phyloP scores from a whole-genome alignment of 2,329 filamentous ascomycete genomes.

The Pseudogymnoascus sp. region DNA sequence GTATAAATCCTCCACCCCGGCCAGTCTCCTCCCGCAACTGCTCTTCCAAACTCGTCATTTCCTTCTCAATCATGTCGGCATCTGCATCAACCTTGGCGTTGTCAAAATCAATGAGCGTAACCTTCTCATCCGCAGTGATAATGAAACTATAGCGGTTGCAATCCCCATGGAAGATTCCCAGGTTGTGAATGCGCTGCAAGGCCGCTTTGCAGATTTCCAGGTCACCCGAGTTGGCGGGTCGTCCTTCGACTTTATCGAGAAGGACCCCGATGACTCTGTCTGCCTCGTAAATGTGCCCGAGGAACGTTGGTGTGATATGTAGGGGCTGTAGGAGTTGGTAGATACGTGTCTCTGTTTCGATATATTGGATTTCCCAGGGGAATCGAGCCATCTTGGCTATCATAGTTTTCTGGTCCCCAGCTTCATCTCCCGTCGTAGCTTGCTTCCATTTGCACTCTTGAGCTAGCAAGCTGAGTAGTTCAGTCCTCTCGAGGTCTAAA shows the following conservation, averaged over 20 bases:
- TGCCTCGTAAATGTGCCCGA: conserved; percentile 29
- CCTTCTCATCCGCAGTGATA: conserved; percentile 20
- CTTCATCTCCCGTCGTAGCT: not conserved
- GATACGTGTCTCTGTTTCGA: conserved; percentile 18
- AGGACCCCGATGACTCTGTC: conserved; percentile 30
- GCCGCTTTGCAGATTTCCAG: conserved; percentile 23
- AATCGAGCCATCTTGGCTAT: conserved; percentile 19
- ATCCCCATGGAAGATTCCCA: conserved; percentile 30
- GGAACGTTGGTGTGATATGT: conserved; percentile 28
- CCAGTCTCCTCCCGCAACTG: not conserved
- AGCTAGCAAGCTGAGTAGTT: not conserved
- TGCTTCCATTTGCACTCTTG: not conserved
- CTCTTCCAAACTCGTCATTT: not conserved
- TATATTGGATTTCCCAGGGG: conserved; percentile 17
- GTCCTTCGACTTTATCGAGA: conserved; percentile 28
- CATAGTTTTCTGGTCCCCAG: not conserved
- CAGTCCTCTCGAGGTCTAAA: not conserved
- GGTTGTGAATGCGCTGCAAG: conserved; percentile 23
- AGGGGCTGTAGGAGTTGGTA: conserved; percentile 9
- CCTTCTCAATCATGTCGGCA: not conserved
- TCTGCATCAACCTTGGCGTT: not conserved
- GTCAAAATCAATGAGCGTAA: conserved; percentile 29
- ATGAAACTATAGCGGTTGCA: conserved; percentile 33
- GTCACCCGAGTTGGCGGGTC: conserved; percentile 22
- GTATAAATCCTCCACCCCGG: not conserved